phyloP scores from a whole-genome alignment of 1,139 yeast genomes.

The Candida sojae region DNA sequence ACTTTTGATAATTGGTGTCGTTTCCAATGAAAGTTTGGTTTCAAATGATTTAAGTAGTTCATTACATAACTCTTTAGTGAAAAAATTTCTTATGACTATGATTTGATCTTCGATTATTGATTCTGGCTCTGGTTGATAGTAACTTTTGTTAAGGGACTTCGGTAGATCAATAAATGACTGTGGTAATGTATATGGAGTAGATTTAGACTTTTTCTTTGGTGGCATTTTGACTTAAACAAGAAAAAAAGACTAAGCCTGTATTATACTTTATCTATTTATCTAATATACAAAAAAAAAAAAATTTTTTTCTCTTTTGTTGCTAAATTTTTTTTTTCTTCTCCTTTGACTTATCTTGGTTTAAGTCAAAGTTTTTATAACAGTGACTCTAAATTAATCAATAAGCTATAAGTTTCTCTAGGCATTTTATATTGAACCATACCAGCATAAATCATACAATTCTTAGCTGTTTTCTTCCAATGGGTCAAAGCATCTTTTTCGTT shows the following conservation, averaged over 20 bases:
- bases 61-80: conserved; percentile 42
- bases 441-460: conserved; percentile 90
- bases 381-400: conserved; percentile 71
- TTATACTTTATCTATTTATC: neutral
- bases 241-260: neutral
- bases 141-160: conserved; percentile 23
- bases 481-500: conserved; percentile 58
- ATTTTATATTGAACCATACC: conserved; percentile 94
- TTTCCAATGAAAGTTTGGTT: conserved; percentile 35
- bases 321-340: neutral
- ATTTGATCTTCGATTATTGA: conserved; percentile 43
- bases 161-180: conserved; percentile 23
- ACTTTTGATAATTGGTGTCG: conserved; percentile 51
- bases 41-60: conserved; percentile 44
- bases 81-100: conserved; percentile 44
- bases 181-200: conserved; percentile 28
- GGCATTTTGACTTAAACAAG: conserved; percentile 3
- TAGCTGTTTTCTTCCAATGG: conserved; percentile 63
- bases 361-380: conserved; percentile 19
- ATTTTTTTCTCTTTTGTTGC: neutral
- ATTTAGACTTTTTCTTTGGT: conserved; percentile 8
- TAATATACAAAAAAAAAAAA: neutral
- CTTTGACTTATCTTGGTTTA: neutral
- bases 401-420: conserved; percentile 88
- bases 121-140: conserved; percentile 36